Base-by-base conservation (phyloP, 495 filamentous ascomycete genomes). In the Lophiotrema nucula region DNA sequence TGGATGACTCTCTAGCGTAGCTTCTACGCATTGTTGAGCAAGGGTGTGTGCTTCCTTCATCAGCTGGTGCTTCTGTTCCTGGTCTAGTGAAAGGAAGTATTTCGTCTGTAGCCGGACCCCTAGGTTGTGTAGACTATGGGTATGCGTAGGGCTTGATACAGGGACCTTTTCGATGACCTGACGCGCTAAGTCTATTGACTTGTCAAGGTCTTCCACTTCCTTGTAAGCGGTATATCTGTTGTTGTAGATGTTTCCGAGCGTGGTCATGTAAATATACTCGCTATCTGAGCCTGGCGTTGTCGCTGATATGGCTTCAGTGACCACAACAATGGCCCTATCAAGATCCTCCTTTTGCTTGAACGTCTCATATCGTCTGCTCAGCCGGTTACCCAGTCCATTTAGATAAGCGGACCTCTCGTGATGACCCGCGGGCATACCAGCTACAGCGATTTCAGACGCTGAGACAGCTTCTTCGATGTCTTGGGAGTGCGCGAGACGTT, bases 1-100 rank as follows among this genome's bases (percentile, higher is more conserved):
- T 26, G 50, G 50, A 26, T 53, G 50, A n/a, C 21, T 23, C 13
- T 53, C 33, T 24, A 35, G 50, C 16, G 50, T 53, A 11, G 25
- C 18, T 18, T 53, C 24, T 28, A 53, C 37, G 50, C 50, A 53
- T 13, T 43, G 4, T 23, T 4, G 3, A 24, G 50, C 50, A 25
- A 43, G 35, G 11, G 10, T 27, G 8, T 23, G 37, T 11, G 50
- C 6, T 28, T 53, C 50, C 21, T 44, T 21, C 4, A 53, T 24
- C 10, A 6, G 43, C 19, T 8, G 8, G 3, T 15, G 33, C 21
- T 44, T 41, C 6, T 53, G 33, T 5, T 53, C 50, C 31, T 35
- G 31, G 4, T 43, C 35, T 15, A 13, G 8, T 4, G 50, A 3
- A 5, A 4, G 22, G 6, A 11, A 16, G 22, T 53, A 53, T 35